Percentiles rank a stretch among this genome's conserved stretches.
phyloP scores from a whole-genome alignment of 345 rosid species.

The Melaleuca quinquenervia region DNA sequence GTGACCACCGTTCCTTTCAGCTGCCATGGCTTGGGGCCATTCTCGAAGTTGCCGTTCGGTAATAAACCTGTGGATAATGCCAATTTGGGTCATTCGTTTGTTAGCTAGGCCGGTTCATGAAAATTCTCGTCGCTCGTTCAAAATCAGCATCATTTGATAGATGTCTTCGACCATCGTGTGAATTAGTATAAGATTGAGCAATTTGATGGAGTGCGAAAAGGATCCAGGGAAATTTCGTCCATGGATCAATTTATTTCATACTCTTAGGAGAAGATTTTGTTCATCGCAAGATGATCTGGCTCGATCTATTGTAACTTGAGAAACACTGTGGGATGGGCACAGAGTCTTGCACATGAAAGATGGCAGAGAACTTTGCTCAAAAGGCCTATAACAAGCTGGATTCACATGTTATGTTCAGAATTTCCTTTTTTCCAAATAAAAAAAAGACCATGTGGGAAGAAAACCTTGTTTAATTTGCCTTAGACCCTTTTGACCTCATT shows the following conservation, averaged over 20 bases:
- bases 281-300: background rate
- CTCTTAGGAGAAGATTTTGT: background rate
- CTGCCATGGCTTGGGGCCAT: slow-evolving; percentile 45
- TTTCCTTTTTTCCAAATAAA: background rate
- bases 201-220: background rate
- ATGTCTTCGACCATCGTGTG: background rate
- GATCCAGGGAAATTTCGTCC: background rate
- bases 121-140: background rate
- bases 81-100: background rate
- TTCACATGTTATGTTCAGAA: background rate
- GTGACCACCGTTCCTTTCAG: slow-evolving; percentile 55
- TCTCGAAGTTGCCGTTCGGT: slow-evolving; percentile 77
- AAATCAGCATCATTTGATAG: background rate
- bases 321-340: background rate
- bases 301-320: background rate
- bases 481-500: background rate
- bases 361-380: background rate
- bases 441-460: background rate
- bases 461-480: background rate
- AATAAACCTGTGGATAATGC: slow-evolving; percentile 43
- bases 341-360: background rate
- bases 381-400: background rate
- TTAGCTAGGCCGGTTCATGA: background rate
- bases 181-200: background rate
- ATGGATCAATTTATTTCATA: background rate